Conservation (phyloP, 2,329 filamentous ascomycete species). For the Leptographium procerum region DNA sequence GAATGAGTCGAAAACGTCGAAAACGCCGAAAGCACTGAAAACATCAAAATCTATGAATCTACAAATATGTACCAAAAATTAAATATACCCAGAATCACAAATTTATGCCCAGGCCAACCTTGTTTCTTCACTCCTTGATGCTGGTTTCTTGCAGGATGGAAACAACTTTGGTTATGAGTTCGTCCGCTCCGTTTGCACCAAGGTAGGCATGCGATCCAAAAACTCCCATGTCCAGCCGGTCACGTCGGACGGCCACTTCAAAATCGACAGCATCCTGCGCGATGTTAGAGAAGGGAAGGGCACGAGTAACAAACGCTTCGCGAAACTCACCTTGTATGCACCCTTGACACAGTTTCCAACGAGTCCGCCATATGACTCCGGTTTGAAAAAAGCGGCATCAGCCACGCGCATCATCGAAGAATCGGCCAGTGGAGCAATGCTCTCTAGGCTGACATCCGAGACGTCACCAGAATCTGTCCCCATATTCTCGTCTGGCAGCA, state of each 20-base stretch:
- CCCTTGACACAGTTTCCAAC: slow-evolving; percentile 16
- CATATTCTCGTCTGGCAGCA: slow-evolving; percentile 31
- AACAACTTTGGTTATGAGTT: background rate
- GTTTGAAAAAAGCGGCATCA: background rate
- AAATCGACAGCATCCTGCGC: slow-evolving; percentile 14
- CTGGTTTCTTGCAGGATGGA: background rate
- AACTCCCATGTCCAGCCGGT: slow-evolving; percentile 13
- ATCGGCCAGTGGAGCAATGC: background rate
- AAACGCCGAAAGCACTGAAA: background rate
- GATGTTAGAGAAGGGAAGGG: background rate
- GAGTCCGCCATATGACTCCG: slow-evolving; percentile 11
- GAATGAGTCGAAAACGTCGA: slow-evolving; percentile 23
- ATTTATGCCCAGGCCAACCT: background rate
- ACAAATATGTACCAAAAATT: background rate
- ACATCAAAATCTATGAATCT: background rate
- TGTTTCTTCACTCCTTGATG: background rate
- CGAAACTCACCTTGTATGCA: slow-evolving; percentile 22
- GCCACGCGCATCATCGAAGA: background rate
- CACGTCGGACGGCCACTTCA: slow-evolving; percentile 10
- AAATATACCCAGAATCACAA: background rate
- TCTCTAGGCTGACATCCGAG: background rate
- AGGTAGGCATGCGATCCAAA: slow-evolving; percentile 10
- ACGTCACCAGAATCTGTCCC: background rate
- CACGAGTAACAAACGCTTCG: no score
- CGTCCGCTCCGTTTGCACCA: background rate